A percentile compares a stretch with the other conserved stretches of the same genome.
phyloP scores from a whole-genome alignment of 352 stramenopile species.

The Phytophthora palmivora region DNA sequence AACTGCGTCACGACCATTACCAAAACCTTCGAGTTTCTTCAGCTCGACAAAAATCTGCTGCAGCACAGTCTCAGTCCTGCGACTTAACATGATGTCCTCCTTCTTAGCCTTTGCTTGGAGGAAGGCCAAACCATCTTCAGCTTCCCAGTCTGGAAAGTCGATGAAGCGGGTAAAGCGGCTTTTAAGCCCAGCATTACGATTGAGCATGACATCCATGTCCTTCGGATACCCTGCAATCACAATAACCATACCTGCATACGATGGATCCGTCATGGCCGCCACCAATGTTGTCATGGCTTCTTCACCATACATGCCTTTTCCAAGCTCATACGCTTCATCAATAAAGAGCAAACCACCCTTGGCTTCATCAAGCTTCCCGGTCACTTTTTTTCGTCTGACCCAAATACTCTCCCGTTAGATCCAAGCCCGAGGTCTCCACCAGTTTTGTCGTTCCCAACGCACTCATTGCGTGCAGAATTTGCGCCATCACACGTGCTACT shows the following conservation, averaged over 20 bases:
- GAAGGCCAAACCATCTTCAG: conserved; percentile 78
- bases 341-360: conserved; percentile 94
- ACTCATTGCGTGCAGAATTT: conserved; percentile 94
- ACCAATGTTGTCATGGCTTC: conserved; percentile 93
- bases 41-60: conserved; percentile 45
- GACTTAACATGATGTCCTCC: conserved; percentile 50
- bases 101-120: conserved; percentile 49
- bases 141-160: conserved; percentile 90
- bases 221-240: conserved; percentile 91
- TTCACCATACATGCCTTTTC: conserved; percentile 81
- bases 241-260: conserved; percentile 88
- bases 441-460: conserved; percentile 93
- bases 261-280: conserved; percentile 88
- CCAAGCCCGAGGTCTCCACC: conserved; percentile 85
- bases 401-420: conserved; percentile 91
- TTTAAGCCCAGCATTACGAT: conserved; percentile 91
- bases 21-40: conserved; percentile 63
- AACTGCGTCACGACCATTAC: conserved; percentile 77
- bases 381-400: conserved; percentile 92
- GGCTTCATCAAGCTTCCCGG: conserved; percentile 87
- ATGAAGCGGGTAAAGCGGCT: conserved; percentile 92
- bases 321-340: conserved; percentile 93
- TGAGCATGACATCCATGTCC: conserved; percentile 92
- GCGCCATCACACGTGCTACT: conserved; percentile 92
- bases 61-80: conserved; percentile 36